These are phyloP conservation scores for Pseudogymnoascus sp. DNA, from an alignment of 2,329 filamentous ascomycete genomes.

Conservation along the genomic window DNA sequence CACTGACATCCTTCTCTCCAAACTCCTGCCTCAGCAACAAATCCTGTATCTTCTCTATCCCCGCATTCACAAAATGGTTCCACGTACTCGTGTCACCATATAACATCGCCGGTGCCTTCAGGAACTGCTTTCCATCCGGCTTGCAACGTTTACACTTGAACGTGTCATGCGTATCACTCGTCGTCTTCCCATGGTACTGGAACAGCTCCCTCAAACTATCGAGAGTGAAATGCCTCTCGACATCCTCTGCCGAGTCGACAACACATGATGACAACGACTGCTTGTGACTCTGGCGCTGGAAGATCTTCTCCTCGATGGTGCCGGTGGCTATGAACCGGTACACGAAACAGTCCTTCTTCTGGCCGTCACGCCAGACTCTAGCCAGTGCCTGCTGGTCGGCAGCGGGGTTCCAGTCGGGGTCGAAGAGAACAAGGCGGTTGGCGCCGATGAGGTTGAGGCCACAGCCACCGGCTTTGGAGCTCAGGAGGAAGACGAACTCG, in stretches of 20 bases:
- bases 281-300: constrained; percentile 97
- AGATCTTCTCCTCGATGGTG: constrained; percentile 98
- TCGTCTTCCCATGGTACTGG: constrained; percentile 79
- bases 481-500: constrained; percentile 94
- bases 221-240: constrained; percentile 90
- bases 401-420: constrained; percentile 96
- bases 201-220: constrained; percentile 90
- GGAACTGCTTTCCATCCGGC: constrained; percentile 74
- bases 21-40: constrained; percentile 81
- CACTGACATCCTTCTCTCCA: constrained; percentile 72
- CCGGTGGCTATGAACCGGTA: constrained; percentile 99
- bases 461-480: constrained; percentile 92
- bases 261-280: constrained; percentile 94
- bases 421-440: constrained; percentile 90
- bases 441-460: constrained; percentile 93
- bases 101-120: constrained; percentile 90
- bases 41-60: constrained; percentile 79
- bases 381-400: constrained; percentile 95
- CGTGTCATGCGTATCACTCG: constrained; percentile 92
- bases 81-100: constrained; percentile 99
- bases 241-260: constrained; percentile 92
- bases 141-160: constrained; percentile 97
- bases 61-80: constrained; percentile 91
- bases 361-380: constrained; percentile 96
- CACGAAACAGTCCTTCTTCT: constrained; percentile 99